Evolutionary conservation across 176 grass and related monocot species (phyloP).

Genomic region (Rhipidocladum racemiflorum): DNA sequence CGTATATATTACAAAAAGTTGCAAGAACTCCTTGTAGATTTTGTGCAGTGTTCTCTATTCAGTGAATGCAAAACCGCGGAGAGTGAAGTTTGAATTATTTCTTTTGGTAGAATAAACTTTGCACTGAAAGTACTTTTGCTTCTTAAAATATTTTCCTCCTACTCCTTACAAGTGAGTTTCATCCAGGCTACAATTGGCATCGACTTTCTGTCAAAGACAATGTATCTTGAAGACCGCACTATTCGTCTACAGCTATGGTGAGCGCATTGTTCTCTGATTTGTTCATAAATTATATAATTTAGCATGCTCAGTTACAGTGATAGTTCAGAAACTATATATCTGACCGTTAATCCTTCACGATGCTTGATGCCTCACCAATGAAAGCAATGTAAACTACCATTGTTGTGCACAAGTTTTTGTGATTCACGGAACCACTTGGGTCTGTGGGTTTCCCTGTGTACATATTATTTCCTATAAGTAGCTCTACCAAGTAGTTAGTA

Average conservation of each 20-base stretch:
- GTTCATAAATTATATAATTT: background rate
- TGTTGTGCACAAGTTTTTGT: background rate
- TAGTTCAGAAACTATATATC: background rate
- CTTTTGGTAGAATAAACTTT: background rate
- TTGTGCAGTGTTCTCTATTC: background rate
- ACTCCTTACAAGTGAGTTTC: background rate
- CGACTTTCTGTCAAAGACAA: conserved; percentile 88
- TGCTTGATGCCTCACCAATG: no score
- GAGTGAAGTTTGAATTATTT: background rate
- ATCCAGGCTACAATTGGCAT: conserved; percentile 83
- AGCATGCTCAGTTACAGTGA: background rate
- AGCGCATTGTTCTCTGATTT: conserved; percentile 1
- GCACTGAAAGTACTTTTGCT: background rate
- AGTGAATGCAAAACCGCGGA: background rate
- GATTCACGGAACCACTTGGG: background rate
- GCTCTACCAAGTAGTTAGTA: background rate
- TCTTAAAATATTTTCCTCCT: background rate
- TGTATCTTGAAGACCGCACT: conserved; percentile 91
- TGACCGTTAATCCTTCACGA: background rate
- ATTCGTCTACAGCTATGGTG: conserved; percentile 91
- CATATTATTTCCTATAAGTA: background rate
- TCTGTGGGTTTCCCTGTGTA: background rate
- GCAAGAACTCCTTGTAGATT: background rate
- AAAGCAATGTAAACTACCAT: background rate
- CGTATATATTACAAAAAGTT: background rate